Percentiles rank a stretch among this genome's conserved stretches.
Conservation (phyloP, 768 basidiomycete species). For the Kwoniella europaea region DNA sequence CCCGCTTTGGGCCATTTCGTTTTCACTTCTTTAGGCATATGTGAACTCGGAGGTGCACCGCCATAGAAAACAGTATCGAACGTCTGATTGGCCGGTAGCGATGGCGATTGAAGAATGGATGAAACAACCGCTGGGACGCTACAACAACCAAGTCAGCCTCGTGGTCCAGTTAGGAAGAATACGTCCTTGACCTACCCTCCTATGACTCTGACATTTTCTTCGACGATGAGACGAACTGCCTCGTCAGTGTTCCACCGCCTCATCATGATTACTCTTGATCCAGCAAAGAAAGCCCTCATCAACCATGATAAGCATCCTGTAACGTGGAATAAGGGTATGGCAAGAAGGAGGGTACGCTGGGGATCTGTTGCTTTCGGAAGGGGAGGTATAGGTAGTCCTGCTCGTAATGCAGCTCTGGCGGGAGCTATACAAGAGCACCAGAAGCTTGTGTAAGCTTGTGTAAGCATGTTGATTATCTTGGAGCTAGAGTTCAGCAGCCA, state of each 20-base stretch:
- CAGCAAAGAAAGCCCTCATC: slow-evolving; percentile 49
- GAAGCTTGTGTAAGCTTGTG: too few relatives aligned
- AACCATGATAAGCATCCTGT: slow-evolving; percentile 53
- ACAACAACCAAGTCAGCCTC: neutral
- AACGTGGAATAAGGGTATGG: slow-evolving; percentile 55
- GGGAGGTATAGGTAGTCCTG: slow-evolving; percentile 40
- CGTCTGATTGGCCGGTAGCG: slow-evolving; percentile 24
- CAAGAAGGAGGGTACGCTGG: slow-evolving; percentile 44
- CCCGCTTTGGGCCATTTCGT: slow-evolving; percentile 48
- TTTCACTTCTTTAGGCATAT: slow-evolving; percentile 46
- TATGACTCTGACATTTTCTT: slow-evolving; percentile 44
- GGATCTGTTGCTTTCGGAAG: slow-evolving; percentile 36
- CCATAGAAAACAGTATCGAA: slow-evolving; percentile 54
- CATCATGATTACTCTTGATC: slow-evolving; percentile 48
- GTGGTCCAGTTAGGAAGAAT: neutral
- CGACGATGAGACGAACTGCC: slow-evolving; percentile 39
- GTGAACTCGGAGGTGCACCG: slow-evolving; percentile 48
- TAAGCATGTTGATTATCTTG: too few relatives aligned
- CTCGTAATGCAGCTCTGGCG: slow-evolving; percentile 44
- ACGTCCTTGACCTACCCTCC: slow-evolving; percentile 41
- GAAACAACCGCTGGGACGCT: slow-evolving; percentile 50
- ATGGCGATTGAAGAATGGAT: slow-evolving; percentile 40
- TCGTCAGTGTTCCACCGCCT: slow-evolving; percentile 42
- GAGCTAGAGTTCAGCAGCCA: too few relatives aligned
- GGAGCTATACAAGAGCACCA: slow-evolving; percentile 34